Percentiles rank a stretch among this genome's conserved stretches.
Conservation (phyloP, 1,284 basidiomycete species). For the Agaricales sp. region DNA sequence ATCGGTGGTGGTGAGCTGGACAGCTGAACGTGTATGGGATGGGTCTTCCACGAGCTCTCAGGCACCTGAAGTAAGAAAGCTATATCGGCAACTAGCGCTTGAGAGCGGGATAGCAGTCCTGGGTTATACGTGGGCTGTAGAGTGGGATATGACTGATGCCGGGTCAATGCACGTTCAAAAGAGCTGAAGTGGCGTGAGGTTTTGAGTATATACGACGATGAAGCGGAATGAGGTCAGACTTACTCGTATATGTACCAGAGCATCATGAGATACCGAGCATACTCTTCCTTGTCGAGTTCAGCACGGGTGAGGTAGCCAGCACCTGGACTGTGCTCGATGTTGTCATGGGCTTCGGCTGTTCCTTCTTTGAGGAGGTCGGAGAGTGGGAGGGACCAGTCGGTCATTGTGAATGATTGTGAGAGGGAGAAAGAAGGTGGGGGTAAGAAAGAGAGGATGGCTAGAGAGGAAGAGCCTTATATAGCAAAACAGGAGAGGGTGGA, state of each 20-base stretch:
- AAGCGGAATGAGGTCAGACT: too few relatives aligned
- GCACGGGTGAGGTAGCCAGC: conserved; percentile 54
- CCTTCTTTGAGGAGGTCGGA: conserved; percentile 41
- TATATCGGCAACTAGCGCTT: conserved; percentile 57
- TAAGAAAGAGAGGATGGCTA: conserved; percentile 1
- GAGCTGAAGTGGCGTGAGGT: conserved; percentile 26
- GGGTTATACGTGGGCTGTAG: conserved; percentile 68
- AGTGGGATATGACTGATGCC: conserved; percentile 49
- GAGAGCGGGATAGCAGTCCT: conserved; percentile 49
- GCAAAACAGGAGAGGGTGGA: conserved; percentile 6
- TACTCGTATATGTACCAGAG: conserved; percentile 75
- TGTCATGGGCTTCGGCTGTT: conserved; percentile 51
- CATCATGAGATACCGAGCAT: conserved; percentile 63
- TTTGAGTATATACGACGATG: conserved; percentile 1
- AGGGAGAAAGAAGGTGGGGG: conserved; percentile 6
- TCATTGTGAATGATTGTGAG: conserved; percentile 18
- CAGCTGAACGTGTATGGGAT: conserved; percentile 40
- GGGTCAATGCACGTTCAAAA: conserved; percentile 56
- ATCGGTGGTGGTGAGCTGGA: conserved; percentile 35
- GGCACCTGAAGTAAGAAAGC: conserved; percentile 48
- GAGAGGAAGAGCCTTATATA: conserved; percentile 7
- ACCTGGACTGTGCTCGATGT: conserved; percentile 49
- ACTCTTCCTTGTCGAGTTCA: conserved; percentile 52
- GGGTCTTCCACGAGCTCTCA: conserved; percentile 40
- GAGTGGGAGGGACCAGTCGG: conserved; percentile 35